A percentile compares a stretch with the other conserved stretches of the same genome.
phyloP scores from a whole-genome alignment of 2,329 filamentous ascomycete species.

The Chrysosporium keratinophilum region DNA sequence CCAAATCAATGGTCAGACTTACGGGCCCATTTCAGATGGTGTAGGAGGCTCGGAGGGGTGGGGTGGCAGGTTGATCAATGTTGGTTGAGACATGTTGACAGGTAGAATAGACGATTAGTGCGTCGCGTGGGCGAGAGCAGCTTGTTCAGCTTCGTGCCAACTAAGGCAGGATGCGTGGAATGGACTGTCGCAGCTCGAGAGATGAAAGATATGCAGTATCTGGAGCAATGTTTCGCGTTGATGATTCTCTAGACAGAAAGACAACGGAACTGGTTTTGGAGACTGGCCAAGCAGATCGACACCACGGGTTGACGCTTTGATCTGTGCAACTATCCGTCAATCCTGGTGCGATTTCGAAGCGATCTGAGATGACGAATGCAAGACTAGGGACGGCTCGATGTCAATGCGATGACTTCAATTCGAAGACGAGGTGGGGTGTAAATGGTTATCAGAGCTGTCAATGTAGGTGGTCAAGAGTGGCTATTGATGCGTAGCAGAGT shows the following conservation, averaged over 20 bases:
- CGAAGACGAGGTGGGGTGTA: too few relatives aligned
- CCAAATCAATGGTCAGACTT: constrained; percentile 34
- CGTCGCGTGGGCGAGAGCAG: background rate
- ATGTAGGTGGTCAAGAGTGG: too few relatives aligned
- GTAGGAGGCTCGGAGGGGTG: constrained; percentile 74
- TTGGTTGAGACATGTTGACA: constrained; percentile 56
- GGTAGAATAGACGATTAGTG: constrained; percentile 20
- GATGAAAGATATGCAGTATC: background rate
- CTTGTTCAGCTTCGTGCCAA: background rate
- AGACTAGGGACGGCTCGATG: too few relatives aligned
- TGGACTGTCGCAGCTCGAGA: background rate
- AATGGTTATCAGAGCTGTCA: too few relatives aligned
- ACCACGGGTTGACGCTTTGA: too few relatives aligned
- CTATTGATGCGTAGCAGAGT: too few relatives aligned
- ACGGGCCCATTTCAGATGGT: constrained; percentile 77
- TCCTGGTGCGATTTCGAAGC: too few relatives aligned
- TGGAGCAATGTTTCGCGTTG: background rate
- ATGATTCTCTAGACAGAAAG: background rate
- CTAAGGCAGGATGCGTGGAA: background rate
- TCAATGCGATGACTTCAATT: too few relatives aligned
- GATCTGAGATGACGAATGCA: too few relatives aligned
- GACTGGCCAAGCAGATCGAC: too few relatives aligned
- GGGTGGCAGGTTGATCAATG: constrained; percentile 73
- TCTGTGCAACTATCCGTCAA: too few relatives aligned
- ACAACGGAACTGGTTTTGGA: background rate